Conservation (phyloP, 2,329 filamentous ascomycete species). For the Aspergillus sergii region DNA sequence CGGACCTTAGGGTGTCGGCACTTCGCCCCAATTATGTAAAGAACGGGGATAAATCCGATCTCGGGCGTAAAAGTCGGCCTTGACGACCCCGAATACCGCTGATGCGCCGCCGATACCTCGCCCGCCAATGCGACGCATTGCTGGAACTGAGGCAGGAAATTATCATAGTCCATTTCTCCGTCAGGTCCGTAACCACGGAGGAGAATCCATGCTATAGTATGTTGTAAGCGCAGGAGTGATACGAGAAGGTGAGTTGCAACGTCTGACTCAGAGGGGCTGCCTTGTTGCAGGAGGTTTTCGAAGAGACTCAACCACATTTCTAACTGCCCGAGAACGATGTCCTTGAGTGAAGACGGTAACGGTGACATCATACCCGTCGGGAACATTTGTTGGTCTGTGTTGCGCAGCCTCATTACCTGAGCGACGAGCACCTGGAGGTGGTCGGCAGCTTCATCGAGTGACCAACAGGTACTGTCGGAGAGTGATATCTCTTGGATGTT, state of each 20-base stretch:
- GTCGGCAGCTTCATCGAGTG: conserved; percentile 37
- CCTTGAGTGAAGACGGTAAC: conserved; percentile 6
- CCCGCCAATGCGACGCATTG: conserved; percentile 15
- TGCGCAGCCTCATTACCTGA: conserved; percentile 32
- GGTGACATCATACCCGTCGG: conserved; percentile 6
- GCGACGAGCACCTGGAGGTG: conserved; percentile 34
- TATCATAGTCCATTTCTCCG: conserved; percentile 21
- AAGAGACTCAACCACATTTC: conserved; percentile 15
- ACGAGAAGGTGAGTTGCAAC: conserved; percentile 20
- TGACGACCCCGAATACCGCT: conserved; percentile 22
- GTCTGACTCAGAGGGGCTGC: conserved; percentile 8
- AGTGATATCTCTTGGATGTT: conserved; percentile 25
- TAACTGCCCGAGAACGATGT: conserved; percentile 9
- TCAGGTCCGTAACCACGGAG: conserved; percentile 27
- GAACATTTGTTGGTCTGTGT: conserved; percentile 25
- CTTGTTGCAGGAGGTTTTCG: conserved; percentile 8
- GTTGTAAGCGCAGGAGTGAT: conserved; percentile 35
- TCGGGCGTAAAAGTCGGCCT: conserved; percentile 38
- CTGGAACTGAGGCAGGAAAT: conserved; percentile 19
- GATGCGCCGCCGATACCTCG: conserved; percentile 12
- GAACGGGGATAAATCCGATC: conserved; percentile 35
- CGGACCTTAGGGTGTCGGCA: conserved; percentile 39
- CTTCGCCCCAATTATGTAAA: conserved; percentile 40
- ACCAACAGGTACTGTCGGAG: conserved; percentile 25
- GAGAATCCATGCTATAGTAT: conserved; percentile 31